These are phyloP conservation scores for Mortierella alpina DNA, from an alignment of 192 early-diverging fungal species.

Conservation along the genomic window DNA sequence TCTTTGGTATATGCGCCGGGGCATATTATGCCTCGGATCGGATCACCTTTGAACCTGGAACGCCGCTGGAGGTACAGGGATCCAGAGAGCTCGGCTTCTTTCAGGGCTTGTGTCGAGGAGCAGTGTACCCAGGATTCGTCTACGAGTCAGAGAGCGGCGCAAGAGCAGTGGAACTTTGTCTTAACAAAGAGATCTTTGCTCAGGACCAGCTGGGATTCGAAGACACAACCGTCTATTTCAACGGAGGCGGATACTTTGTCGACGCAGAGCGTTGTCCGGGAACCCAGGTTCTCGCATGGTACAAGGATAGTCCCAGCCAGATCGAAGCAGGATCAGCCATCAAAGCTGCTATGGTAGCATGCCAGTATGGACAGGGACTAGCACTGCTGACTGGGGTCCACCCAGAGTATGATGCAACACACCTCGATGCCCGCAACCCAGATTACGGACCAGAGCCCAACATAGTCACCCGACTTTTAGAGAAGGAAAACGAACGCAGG, in stretches of 20 bases:
- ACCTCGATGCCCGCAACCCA: constrained; percentile 57
- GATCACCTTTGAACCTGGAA: constrained; percentile 83
- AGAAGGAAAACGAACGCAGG: constrained; percentile 61
- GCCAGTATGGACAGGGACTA: constrained; percentile 70
- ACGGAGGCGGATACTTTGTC: constrained; percentile 79
- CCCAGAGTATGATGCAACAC: constrained; percentile 79
- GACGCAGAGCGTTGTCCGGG: constrained; percentile 38
- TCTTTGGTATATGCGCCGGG: constrained; percentile 94
- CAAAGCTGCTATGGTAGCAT: constrained; percentile 76
- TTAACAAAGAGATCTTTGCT: constrained; percentile 7
- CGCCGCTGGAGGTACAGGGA: constrained; percentile 75
- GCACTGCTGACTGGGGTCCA: constrained; percentile 87
- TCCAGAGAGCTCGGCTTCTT: constrained; percentile 80
- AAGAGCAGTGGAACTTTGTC: constrained; percentile 14
- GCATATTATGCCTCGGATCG: constrained; percentile 79
- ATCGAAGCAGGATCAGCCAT: constrained; percentile 20
- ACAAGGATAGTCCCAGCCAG: constrained; percentile 7
- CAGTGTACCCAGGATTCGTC: constrained; percentile 82
- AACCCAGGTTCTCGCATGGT: constrained; percentile 56
- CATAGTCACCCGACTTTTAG: constrained; percentile 59
- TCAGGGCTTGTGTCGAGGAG: constrained; percentile 75
- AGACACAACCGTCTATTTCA: constrained; percentile 67
- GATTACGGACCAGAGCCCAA: constrained; percentile 63
- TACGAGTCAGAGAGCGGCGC: constrained; percentile 68
- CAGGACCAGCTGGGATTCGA: constrained; percentile 29